Evolutionary conservation across 495 filamentous ascomycete genomes (phyloP).

Genomic region (Filosporella fistucella): DNA sequence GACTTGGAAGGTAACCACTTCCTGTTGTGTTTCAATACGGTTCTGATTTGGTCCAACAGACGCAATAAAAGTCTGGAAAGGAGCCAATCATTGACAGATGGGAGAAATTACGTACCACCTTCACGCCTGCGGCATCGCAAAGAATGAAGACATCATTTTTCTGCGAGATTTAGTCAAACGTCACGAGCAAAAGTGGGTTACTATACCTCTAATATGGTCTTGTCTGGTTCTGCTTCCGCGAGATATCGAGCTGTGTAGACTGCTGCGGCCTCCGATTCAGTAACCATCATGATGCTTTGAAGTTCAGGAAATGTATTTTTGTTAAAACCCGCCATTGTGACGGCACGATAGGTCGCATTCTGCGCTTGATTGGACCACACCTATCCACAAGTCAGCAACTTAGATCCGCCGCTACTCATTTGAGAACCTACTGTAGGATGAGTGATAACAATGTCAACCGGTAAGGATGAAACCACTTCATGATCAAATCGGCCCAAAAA

Average conservation of each 20-base stretch:
- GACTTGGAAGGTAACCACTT: constrained; percentile 9
- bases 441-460: constrained; percentile 7
- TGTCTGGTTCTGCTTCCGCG: too few relatives aligned
- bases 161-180: constrained; percentile 4
- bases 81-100: too few relatives aligned
- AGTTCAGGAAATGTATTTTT: not conserved
- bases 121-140: constrained; percentile 19
- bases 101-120: constrained; percentile 20
- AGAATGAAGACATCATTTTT: constrained; percentile 12
- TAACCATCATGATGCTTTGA: constrained; percentile 1
- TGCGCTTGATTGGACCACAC: constrained; percentile 8
- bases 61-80: too few relatives aligned
- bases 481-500: too few relatives aligned
- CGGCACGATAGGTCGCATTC: constrained; percentile 6
- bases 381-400: constrained; percentile 1
- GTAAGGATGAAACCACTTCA: too few relatives aligned
- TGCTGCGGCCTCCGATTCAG: constrained; percentile 15
- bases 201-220: too few relatives aligned
- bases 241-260: constrained; percentile 10
- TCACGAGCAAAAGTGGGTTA: too few relatives aligned
- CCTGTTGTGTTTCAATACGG: not conserved
- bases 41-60: not conserved
- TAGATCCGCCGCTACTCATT: too few relatives aligned
- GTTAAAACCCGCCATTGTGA: constrained; percentile 6
- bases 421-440: too few relatives aligned